Evolutionary conservation across 2,329 filamentous ascomycete species (phyloP).

Genomic region (Raffaelea arxii): DNA sequence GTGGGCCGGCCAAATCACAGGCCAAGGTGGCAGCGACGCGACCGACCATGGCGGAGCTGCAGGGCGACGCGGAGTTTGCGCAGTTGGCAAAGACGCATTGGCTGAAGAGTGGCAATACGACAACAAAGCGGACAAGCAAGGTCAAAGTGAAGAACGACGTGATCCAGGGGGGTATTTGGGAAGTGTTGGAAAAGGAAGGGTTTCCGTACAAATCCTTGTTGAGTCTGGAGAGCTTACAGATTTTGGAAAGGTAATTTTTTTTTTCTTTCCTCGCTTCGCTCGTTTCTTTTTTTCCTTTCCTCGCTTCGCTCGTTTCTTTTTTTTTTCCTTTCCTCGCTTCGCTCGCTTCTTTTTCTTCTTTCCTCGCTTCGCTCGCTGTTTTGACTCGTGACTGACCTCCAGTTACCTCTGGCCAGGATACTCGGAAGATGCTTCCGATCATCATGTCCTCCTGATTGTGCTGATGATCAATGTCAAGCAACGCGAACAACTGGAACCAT

Average conservation of each 20-base stretch:
- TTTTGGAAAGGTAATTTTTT: conserved; percentile 63
- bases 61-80: conserved; percentile 62
- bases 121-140: conserved; percentile 50
- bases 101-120: conserved; percentile 63
- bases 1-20: conserved; percentile 28
- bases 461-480: conserved; percentile 82
- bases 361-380: not conserved
- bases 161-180: conserved; percentile 82
- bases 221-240: conserved; percentile 80
- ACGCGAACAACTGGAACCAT: conserved; percentile 76
- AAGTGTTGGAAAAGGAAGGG: conserved; percentile 68
- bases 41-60: conserved; percentile 58
- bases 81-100: conserved; percentile 77
- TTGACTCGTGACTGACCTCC: conserved; percentile 3
- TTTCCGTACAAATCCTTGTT: conserved; percentile 72
- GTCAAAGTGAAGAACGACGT: conserved; percentile 74
- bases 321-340: too few species aligned
- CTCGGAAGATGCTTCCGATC: conserved; percentile 77
- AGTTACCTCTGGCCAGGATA: conserved; percentile 95
- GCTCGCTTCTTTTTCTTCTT: not conserved
- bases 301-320: too few species aligned
- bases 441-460: conserved; percentile 80
- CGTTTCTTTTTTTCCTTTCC: not conserved
- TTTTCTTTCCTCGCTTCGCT: not conserved
- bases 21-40: conserved; percentile 33